phyloP scores from a whole-genome alignment of 2,329 filamentous ascomycete species.

The Neofusicoccum laricinum region DNA sequence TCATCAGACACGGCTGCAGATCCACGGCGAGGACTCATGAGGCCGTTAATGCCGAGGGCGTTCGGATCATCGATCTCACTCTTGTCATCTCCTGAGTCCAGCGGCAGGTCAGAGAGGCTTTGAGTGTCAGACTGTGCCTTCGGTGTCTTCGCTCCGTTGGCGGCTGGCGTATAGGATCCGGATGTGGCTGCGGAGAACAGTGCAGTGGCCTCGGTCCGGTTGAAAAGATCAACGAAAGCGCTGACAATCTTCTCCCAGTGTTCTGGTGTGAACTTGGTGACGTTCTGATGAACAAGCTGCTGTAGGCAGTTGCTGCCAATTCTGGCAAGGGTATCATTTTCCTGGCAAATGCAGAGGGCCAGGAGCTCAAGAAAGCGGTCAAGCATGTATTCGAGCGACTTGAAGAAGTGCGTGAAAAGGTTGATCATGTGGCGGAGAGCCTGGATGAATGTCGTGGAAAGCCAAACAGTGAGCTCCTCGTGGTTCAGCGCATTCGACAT shows the following conservation, averaged over 20 bases:
- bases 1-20: slow-evolving; percentile 32
- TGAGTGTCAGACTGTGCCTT: slow-evolving; percentile 32
- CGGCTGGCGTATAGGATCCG: slow-evolving; percentile 42
- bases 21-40: slow-evolving; percentile 27
- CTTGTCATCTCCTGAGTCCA: slow-evolving; percentile 28
- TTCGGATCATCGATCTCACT: slow-evolving; percentile 30
- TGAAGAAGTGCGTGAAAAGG: slow-evolving; percentile 97
- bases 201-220: slow-evolving; percentile 89
- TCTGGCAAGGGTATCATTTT: slow-evolving; percentile 96
- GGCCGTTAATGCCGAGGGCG: slow-evolving; percentile 45
- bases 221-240: slow-evolving; percentile 93
- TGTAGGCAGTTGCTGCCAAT: slow-evolving; percentile 98
- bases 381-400: slow-evolving; percentile 94
- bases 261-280: slow-evolving; percentile 79
- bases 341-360: slow-evolving; percentile 94
- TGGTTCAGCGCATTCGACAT: slow-evolving; percentile 94
- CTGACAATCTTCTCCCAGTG: slow-evolving; percentile 96
- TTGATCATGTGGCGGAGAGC: slow-evolving; percentile 97
- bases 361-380: slow-evolving; percentile 94
- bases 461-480: slow-evolving; percentile 96
- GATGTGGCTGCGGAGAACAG: slow-evolving; percentile 80
- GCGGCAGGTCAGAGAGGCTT: slow-evolving; percentile 31
- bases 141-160: slow-evolving; percentile 38
- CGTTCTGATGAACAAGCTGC: slow-evolving; percentile 93
- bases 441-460: slow-evolving; percentile 99